These are phyloP conservation scores for Solanum bulbocastanum DNA, from an alignment of 257 asterid species.

Conservation along the genomic window DNA sequence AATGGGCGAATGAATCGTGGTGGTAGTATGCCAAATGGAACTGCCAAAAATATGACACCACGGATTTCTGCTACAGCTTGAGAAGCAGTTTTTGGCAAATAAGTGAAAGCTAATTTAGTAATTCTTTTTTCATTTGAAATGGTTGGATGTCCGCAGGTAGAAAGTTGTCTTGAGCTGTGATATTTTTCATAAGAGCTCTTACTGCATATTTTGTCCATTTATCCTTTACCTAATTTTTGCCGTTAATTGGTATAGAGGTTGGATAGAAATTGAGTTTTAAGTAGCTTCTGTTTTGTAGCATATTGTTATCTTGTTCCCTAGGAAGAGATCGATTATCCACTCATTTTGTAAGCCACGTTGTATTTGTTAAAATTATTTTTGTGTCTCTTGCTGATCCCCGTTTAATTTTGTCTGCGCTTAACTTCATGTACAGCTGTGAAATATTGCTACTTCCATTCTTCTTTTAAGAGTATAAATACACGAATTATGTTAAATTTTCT, in stretches of 20 bases:
- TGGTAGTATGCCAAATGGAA: constrained; percentile 21
- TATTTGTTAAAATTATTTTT: background rate
- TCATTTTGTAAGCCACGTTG: background rate
- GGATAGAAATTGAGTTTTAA: constrained; percentile 19
- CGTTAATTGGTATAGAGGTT: background rate
- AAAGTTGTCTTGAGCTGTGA: background rate
- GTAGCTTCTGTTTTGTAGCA: constrained; percentile 2
- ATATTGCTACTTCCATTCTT: background rate
- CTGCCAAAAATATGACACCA: constrained; percentile 9
- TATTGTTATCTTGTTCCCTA: background rate
- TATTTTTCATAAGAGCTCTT: background rate
- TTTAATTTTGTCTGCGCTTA: too few species aligned
- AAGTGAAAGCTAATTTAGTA: background rate
- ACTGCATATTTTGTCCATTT: background rate
- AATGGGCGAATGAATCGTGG: constrained; percentile 28
- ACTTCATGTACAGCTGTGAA: background rate
- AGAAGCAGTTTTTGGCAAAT: background rate
- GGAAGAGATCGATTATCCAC: background rate
- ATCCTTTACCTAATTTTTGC: background rate
- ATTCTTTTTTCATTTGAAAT: background rate
- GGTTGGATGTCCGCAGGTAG: background rate
- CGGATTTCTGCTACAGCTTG: constrained; percentile 3
- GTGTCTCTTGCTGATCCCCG: background rate
- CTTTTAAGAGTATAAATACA: too few species aligned
- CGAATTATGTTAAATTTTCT: too few species aligned